Conservation (phyloP, 2,329 filamentous ascomycete genomes). For the Fusarium proliferatum region DNA sequence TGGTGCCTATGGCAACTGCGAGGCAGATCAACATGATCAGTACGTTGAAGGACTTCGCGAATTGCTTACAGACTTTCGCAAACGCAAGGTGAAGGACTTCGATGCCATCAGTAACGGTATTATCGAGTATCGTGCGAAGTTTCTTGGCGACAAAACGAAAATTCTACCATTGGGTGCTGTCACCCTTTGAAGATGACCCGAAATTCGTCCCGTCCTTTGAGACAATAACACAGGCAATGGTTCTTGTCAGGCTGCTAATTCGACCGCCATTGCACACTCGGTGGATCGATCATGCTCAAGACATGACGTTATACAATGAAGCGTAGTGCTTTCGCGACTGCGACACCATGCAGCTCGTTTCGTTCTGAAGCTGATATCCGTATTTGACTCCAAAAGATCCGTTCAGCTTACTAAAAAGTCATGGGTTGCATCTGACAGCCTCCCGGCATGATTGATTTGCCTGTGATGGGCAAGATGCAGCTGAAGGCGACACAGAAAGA, state of each 20-base stretch:
- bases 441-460: conserved; percentile 8
- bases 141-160: conserved; percentile 72
- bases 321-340: neutral
- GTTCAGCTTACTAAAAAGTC: conserved; percentile 9
- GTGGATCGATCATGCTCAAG: conserved; percentile 2
- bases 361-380: neutral
- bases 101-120: conserved; percentile 74
- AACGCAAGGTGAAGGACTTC: conserved; percentile 72
- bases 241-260: conserved; percentile 15
- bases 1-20: conserved; percentile 73
- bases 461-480: neutral
- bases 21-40: conserved; percentile 67
- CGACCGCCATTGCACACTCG: conserved; percentile 40
- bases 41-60: conserved; percentile 72
- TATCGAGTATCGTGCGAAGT: conserved; percentile 72
- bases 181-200: conserved; percentile 45
- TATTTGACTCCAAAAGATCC: conserved; percentile 28
- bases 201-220: neutral
- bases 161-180: conserved; percentile 68
- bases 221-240: conserved; percentile 26
- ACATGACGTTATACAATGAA: neutral
- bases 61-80: conserved; percentile 69
- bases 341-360: conserved; percentile 5
- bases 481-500: neutral
- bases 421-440: conserved; percentile 7